Conservation (phyloP, 352 stramenopile species). For the Pythium brassicae region DNA sequence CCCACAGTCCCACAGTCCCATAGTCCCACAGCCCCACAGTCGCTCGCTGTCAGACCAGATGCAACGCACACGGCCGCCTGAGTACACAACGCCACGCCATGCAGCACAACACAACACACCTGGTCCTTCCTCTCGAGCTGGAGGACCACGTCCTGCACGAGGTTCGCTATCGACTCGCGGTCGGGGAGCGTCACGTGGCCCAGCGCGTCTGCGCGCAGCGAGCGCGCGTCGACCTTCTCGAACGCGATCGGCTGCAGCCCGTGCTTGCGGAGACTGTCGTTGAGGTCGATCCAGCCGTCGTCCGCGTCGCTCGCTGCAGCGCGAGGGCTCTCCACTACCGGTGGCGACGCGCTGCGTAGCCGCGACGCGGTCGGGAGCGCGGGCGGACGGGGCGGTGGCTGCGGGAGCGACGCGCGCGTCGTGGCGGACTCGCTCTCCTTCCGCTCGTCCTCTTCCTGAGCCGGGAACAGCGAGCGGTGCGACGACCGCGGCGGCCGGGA, state of each 20-base stretch:
- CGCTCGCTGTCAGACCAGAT: neutral
- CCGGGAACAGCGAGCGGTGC: constrained; percentile 8
- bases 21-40: neutral
- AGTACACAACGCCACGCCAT: neutral
- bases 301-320: neutral
- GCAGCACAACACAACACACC: constrained; percentile 21
- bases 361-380: neutral
- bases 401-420: neutral
- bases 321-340: neutral
- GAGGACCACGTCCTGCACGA: constrained; percentile 59
- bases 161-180: constrained; percentile 39
- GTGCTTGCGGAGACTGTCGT: constrained; percentile 60
- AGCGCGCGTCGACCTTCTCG: constrained; percentile 13
- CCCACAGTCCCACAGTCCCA: no score
- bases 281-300: constrained; percentile 19
- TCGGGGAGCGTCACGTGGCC: constrained; percentile 26
- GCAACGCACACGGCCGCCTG: neutral
- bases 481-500: neutral
- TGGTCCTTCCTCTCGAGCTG: constrained; percentile 68
- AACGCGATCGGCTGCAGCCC: constrained; percentile 43
- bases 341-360: neutral
- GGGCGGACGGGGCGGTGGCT: neutral
- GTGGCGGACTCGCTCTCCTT: constrained; percentile 1
- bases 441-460: constrained; percentile 5
- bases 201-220: neutral